Evolutionary conservation across 768 basidiomycete species (phyloP).

Genomic region (Boletus coccyginus): DNA sequence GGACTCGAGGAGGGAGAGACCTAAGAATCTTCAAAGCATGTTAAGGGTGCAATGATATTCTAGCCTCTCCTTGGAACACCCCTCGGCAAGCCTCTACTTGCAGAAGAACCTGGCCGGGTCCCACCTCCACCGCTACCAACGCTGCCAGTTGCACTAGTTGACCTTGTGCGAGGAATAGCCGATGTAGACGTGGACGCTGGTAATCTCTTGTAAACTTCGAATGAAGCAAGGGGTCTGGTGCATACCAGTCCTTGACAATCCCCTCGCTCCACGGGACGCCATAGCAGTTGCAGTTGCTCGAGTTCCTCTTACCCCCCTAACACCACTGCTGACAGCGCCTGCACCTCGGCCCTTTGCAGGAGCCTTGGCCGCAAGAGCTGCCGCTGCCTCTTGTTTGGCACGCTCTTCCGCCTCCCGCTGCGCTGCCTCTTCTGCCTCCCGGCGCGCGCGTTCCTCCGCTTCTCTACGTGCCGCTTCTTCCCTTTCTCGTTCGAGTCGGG

Average conservation of each 20-base stretch:
- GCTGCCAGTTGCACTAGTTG: conserved; percentile 28
- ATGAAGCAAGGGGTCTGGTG: not conserved
- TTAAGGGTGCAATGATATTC: not conserved
- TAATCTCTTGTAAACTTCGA: conserved; percentile 1
- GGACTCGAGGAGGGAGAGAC: not conserved
- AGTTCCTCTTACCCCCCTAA: conserved; percentile 72
- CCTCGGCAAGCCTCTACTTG: conserved; percentile 24
- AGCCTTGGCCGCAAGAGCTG: conserved; percentile 32
- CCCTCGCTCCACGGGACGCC: conserved; percentile 44
- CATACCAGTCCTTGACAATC: conserved; percentile 39
- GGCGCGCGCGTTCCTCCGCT: conserved; percentile 35
- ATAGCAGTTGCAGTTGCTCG: conserved; percentile 53
- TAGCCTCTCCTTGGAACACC: conserved; percentile 27
- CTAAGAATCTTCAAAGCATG: not conserved
- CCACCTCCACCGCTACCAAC: conserved; percentile 16
- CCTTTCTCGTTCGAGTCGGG: conserved; percentile 36
- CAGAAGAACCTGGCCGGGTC: conserved; percentile 22
- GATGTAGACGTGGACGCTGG: conserved; percentile 17
- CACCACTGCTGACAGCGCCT: conserved; percentile 47
- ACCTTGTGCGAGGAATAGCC: conserved; percentile 20
- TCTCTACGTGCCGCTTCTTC: conserved; percentile 38
- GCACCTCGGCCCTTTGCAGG: conserved; percentile 44
- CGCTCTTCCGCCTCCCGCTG: conserved; percentile 49
- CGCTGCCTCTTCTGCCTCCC: conserved; percentile 31
- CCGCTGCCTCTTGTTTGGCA: conserved; percentile 45